Evolutionary conservation across 2,329 filamentous ascomycete genomes (phyloP), one percentile per base, ranked within the genome.

Genomic region (Nigrospora oryzae): DNA sequence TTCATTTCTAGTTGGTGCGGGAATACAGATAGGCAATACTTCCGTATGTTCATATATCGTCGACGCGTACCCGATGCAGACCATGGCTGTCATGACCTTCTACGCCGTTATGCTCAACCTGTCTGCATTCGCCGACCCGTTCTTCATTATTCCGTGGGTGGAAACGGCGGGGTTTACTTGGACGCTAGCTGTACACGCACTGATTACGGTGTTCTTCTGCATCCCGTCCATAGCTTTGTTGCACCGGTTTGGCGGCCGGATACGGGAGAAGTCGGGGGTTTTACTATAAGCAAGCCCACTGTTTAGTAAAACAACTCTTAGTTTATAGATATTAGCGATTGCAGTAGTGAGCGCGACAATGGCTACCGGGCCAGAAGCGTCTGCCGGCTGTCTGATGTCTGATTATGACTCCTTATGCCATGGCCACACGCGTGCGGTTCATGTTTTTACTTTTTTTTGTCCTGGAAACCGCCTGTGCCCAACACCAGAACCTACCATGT

Each of bases 1-100:
- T 23, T 28, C 10, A 3, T 8, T 14, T 31, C 14, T 43, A 74
- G 72, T 76, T 53, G 71, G 70, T 1, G 69, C 71, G 1, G 75
- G 75, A 15, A 70, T 78, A 49, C 75, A 80, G 49, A 71, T 77
- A 43, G 75, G 75, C 31, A 80, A 79, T 53, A 75, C 74, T 0
- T 68, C 70, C 3, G 59, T 73, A 11, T 71, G 66, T 38, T 65
- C 68, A 6, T 79, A 79, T 53, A 65, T 79, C 14, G 67, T 79
- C 32, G 76, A 80, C 54, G 66, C 66, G 38, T 79, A 79, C 54
- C 74, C 74, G 0, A 56, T 73, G 14, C 73, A 79, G 53, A 71
- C 70, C 34, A 78, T 74, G 56, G 70, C 70, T 36, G 63, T 74
- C 34, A 66, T 77, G 31, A 74, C 69, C 8, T 79, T 77, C 53